Base-by-base conservation (phyloP, 2,329 filamentous ascomycete species). In the Verticillium zaregamsianum region DNA sequence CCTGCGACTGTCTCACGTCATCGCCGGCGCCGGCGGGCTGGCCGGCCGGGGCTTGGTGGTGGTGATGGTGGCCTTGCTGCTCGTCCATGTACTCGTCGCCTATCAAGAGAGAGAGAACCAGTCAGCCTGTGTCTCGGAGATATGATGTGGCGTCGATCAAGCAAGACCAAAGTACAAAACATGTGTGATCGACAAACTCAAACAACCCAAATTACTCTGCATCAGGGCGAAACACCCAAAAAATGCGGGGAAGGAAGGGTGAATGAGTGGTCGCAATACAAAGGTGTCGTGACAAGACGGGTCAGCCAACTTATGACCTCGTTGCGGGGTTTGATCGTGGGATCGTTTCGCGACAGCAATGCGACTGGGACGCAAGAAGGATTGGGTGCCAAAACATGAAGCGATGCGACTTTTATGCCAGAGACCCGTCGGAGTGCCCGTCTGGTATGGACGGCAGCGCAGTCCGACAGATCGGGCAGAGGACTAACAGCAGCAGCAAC, bases 1-100 rank as follows among this genome's bases (percentile, higher is more conserved):
- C 88, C 64, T 95, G 91, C 52, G 86, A 80, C 61, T 89, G 88
- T 67, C 91, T 89, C 64, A 90, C 82, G 70, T 93, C 90, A 65
- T 87, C 84, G 64, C 71, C 66, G 66, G 86, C 80, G 66, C 72
- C 70, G 62, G 82, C 71, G 64, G 79, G 74, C 65, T 83, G 79
- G 57, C 80, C 81, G 68, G 81, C 83, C 62, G 83, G 84, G 62
- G 84, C 80, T 72, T 86, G 86, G 68, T 85, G 83, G 63, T 89
- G 86, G 71, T 91, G 89, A 72, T 89, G 82, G 74, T 88, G 84
- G n/a, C 40, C 40, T 25, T 49, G 40, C n/a, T 55, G 54, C 71
- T 86, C 83, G 72, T 87, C 82, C 79, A 87, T 87, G 71, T 79
- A 71, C 69, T 83, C 83, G 77, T 84, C 84, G 54, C 25, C 54